Conservation (phyloP, 768 basidiomycete species). For the Cytidiella melzeri region DNA sequence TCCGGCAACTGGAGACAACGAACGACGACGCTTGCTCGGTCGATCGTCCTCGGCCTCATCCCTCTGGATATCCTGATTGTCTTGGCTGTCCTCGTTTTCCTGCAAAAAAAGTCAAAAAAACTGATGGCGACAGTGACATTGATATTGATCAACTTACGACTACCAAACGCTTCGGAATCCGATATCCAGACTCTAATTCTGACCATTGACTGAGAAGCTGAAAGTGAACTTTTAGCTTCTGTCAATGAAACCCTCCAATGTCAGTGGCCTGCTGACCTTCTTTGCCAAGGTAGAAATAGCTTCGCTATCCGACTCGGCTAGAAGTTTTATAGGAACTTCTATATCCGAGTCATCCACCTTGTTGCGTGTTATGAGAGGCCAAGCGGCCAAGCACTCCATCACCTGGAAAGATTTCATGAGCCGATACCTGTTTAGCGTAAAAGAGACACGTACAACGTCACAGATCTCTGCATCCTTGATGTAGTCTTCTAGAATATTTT, state of each 20-base stretch:
- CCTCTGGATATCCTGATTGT: background rate
- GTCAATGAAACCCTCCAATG: background rate
- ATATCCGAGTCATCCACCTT: conserved; percentile 81
- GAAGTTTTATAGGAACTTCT: conserved; percentile 52
- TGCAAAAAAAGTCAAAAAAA: conserved; percentile 2
- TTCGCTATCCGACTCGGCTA: conserved; percentile 50
- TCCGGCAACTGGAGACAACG: background rate
- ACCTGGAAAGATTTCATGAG: conserved; percentile 32
- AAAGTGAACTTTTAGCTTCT: background rate
- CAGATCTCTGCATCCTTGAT: conserved; percentile 62
- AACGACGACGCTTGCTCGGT: background rate
- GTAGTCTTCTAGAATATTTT: conserved; percentile 78
- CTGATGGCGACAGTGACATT: background rate
- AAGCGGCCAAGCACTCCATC: conserved; percentile 60
- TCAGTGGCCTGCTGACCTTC: conserved; percentile 37
- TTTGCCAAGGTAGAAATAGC: conserved; percentile 52
- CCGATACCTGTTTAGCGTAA: background rate
- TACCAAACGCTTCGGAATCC: conserved; percentile 74
- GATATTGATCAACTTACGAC: conserved; percentile 25
- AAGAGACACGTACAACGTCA: conserved; percentile 46
- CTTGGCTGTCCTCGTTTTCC: conserved; percentile 21
- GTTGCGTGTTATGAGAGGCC: conserved; percentile 83
- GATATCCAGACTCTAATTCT: conserved; percentile 66
- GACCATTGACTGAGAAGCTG: conserved; percentile 82
- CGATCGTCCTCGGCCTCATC: too few species aligned